Evolutionary conservation across 345 rosid genomes (phyloP).

Genomic region (Salix purpurea): DNA sequence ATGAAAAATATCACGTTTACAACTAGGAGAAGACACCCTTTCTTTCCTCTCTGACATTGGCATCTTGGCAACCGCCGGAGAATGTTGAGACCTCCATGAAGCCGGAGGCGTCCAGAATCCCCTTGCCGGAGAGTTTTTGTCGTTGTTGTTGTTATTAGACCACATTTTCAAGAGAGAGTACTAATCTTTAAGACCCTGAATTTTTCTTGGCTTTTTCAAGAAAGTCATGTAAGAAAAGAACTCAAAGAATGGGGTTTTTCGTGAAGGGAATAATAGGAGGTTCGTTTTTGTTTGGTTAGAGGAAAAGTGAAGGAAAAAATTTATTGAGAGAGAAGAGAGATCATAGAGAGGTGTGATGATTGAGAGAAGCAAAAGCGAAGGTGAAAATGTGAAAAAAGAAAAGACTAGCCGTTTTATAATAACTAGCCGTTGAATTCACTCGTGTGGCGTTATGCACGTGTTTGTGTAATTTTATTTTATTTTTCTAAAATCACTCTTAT

Average conservation of each 20-base stretch:
- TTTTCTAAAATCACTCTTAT: too few relatives aligned
- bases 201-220: neutral
- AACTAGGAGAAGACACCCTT: constrained; percentile 24
- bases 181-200: neutral
- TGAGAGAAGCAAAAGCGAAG: neutral
- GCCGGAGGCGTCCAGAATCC: constrained; percentile 60
- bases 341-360: constrained; percentile 14
- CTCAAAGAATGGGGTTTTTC: neutral
- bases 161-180: constrained; percentile 23
- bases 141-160: constrained; percentile 23
- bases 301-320: neutral
- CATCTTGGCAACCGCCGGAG: constrained; percentile 16
- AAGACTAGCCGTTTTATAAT: constrained; percentile 31
- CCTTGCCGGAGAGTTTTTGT: constrained; percentile 24
- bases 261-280: too few relatives aligned
- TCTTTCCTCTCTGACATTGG: constrained; percentile 56
- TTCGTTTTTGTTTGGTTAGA: neutral
- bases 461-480: neutral
- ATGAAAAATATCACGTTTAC: constrained; percentile 48
- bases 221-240: neutral
- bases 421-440: constrained; percentile 21
- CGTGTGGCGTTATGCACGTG: neutral
- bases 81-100: constrained; percentile 25
- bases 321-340: neutral
- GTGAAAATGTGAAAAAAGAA: neutral